phyloP scores from a whole-genome alignment of 2,329 filamentous ascomycete genomes.

The Parastagonospora avenae region DNA sequence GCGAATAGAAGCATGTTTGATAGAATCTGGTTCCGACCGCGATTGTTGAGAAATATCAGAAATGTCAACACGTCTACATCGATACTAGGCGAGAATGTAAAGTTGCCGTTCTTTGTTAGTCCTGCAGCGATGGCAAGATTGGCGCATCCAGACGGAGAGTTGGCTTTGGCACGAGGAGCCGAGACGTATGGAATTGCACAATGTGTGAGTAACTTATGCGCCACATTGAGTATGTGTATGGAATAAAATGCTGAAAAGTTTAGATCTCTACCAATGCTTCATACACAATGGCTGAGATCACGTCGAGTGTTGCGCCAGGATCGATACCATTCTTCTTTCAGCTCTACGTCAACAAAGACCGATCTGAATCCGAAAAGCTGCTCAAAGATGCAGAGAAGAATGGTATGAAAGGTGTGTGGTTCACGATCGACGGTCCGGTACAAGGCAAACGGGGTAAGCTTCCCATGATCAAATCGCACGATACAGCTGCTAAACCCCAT shows the following conservation, averaged over 20 bases:
- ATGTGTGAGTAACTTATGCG: constrained; percentile 21
- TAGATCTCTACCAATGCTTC: constrained; percentile 32
- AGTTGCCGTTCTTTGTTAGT: constrained; percentile 35
- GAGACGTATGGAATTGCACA: constrained; percentile 33
- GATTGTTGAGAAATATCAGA: constrained; percentile 50
- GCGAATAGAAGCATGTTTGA: constrained; percentile 51
- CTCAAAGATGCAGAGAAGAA: constrained; percentile 21
- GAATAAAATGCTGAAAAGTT: neutral
- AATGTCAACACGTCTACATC: constrained; percentile 15
- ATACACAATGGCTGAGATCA: constrained; percentile 29
- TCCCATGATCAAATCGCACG: neutral
- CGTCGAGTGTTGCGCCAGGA: constrained; percentile 5
- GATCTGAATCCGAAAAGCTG: constrained; percentile 13
- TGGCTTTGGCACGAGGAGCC: constrained; percentile 33
- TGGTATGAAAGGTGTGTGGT: constrained; percentile 22
- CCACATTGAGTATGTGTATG: neutral
- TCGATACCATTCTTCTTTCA: constrained; percentile 29
- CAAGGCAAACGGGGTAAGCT: constrained; percentile 22
- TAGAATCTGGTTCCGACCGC: constrained; percentile 55
- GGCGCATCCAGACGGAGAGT: constrained; percentile 36
- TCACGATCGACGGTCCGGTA: constrained; percentile 32
- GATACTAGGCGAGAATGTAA: constrained; percentile 25
- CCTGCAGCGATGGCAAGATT: constrained; percentile 37
- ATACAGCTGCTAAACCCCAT: neutral
- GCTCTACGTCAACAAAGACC: constrained; percentile 31